A percentile compares a stretch with the other conserved stretches of the same genome.
phyloP scores from a whole-genome alignment of 2,329 filamentous ascomycete species.

The Ceratocystis huliohia region DNA sequence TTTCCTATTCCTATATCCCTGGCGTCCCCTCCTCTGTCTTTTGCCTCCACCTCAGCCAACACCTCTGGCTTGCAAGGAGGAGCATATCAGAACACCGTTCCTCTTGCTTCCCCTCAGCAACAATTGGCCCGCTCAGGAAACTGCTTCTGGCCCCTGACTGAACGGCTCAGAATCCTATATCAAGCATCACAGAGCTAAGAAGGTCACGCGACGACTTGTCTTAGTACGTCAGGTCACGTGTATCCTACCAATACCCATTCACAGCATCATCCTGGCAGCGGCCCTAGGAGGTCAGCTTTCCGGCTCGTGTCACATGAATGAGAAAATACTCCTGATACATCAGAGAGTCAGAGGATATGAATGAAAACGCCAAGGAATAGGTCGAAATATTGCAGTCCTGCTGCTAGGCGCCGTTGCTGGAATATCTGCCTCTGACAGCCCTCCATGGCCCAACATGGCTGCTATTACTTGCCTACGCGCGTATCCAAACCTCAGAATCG shows the following conservation, averaged over 20 bases:
- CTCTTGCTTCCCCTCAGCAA: background rate
- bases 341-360: background rate
- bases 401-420: too few relatives aligned
- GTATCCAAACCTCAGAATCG: background rate
- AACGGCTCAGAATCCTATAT: background rate
- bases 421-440: too few relatives aligned
- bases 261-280: too few relatives aligned
- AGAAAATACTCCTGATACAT: background rate
- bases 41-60: background rate
- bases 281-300: background rate
- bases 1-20: background rate
- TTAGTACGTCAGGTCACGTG: background rate
- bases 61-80: background rate
- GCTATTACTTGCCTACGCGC: background rate
- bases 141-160: background rate
- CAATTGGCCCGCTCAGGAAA: background rate
- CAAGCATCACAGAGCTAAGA: background rate
- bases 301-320: constrained; percentile 5
- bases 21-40: background rate
- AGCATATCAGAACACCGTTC: background rate
- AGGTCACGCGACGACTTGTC: constrained; percentile 3
- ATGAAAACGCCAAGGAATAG: background rate
- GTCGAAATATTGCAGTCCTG: too few relatives aligned
- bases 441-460: too few relatives aligned
- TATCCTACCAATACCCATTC: background rate